Evolutionary conservation across 768 basidiomycete species (phyloP), one percentile per base, ranked within the genome.

Genomic region (Termitomyces sp.): DNA sequence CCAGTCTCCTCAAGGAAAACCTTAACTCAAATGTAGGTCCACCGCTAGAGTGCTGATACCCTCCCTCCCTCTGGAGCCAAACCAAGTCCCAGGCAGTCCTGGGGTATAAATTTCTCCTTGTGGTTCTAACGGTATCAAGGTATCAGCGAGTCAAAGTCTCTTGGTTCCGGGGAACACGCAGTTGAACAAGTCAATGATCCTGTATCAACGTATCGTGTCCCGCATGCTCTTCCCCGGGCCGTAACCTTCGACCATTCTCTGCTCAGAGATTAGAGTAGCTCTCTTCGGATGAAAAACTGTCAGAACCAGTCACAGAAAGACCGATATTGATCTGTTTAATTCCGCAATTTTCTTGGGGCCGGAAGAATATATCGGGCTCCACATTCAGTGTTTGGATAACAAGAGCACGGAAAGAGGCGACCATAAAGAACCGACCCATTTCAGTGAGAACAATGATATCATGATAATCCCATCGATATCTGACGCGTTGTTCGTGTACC

Each of bases 131-230:
- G 45, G 51, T 42, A 53, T 53, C 51, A 31, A 33, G 45, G 48
- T 50, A 51, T 47, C 60, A 61, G 35, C 37, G 47, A 53, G 54
- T 60, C 33, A 54, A 41, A 48, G 60, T 61, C 60, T 58, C 53
- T 37, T 55, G 53, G 48, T 54, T 42, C 61, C 61, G 58, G 28
- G 45, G 17, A 51, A 17, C 49, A 12, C 58, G 58, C 57, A 56
- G 12, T 23, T 23, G 23, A 23, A 37, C n/a, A 58, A 28, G 42
- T 10, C 50, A 43, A 41, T 56, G 61, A 62, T 62, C 49, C 37
- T 62, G 38, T 42, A 59, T 59, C 55, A 58, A 15, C 56, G 46
- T 58, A 57, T 57, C 42, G 23, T 17, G 37, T 6, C 42, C 44
- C 54, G 15, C 53, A 41, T 59, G 44, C 41, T 60, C 47, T 38